Base-by-base conservation (phyloP, 805 yeast species). In the Vanderwaltozyma tropicalis region DNA sequence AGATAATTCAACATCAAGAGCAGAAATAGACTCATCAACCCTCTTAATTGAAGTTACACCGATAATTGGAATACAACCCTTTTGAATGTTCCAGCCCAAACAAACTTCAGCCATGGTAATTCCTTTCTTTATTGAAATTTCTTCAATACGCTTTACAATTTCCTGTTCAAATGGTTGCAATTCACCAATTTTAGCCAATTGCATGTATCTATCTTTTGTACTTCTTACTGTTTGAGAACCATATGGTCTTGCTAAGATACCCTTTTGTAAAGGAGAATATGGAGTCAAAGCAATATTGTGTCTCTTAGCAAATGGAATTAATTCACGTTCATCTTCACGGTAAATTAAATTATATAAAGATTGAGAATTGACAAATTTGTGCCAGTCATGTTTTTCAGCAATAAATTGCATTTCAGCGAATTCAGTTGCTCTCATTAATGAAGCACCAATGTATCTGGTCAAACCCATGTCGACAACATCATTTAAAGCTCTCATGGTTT, bases 291-390 rank as follows among this genome's bases (percentile, higher is more conserved):
- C 80, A 27, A 78, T 70, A 10, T 70, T 70, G n/a, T 69, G 68
- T 33, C 59, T 62, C 16, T 69, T 57, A 43, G 80, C 73, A 52
- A 61, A 78, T 20, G 71, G 73, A 41, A 66, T 71, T 68, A 76
- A 61, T 50, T 78, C 84, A 14, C 75, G 58, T 52, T 78, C 85
- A 39, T 77, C 83, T 49, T 77, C 82, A n/a, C 85, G 62, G 46
- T 72, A 63, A 3, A 76, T 37, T 43, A 78, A 58, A 47, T 74
- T 76, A 55, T 76, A 74, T 49, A 60, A 69, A 43, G 70, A 70
- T 55, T 78, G 84, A 72, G 76, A 70, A 17, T 71, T 62, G 37
- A 78, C 64, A 44, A 78, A 78, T 50, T 74, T 75, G 43, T 63
- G 62, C 78, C 78, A 78, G 25, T 68, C 69, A 44, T 68, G 44